A percentile compares a stretch with the other conserved stretches of the same genome.
Conservation (phyloP, 306 rosid species). For the Geum urbanum region DNA sequence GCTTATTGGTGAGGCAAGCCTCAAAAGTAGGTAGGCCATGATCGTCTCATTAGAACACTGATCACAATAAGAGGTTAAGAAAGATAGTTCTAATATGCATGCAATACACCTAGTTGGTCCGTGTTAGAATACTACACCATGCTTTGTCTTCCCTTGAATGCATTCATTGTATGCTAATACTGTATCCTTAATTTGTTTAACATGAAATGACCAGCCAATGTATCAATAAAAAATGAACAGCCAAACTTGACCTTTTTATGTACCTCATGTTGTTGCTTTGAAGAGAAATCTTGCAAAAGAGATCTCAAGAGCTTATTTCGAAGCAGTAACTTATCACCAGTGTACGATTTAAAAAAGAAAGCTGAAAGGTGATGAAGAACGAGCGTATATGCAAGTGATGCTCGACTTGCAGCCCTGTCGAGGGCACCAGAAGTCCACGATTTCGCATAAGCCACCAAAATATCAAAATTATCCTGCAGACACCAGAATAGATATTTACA, state of each 20-base stretch:
- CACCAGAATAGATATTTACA: constrained; percentile 9
- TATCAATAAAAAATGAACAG: too few relatives aligned
- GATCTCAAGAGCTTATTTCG: constrained; percentile 67
- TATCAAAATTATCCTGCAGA: constrained; percentile 60
- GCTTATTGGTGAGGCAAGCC: neutral
- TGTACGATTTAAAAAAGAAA: constrained; percentile 46
- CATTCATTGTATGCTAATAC: neutral
- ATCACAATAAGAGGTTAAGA: neutral
- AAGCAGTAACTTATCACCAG: constrained; percentile 41
- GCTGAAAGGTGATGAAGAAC: constrained; percentile 79
- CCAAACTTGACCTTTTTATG: neutral
- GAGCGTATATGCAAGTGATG: constrained; percentile 57
- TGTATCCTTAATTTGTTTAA: neutral
- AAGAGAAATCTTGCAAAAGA: constrained; percentile 66
- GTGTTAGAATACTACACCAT: neutral
- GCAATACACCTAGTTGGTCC: neutral
- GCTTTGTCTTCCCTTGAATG: neutral
- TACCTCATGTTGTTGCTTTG: constrained; percentile 75
- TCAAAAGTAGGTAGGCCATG: neutral
- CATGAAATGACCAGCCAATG: neutral
- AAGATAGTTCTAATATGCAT: neutral
- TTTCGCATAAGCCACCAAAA: constrained; percentile 75
- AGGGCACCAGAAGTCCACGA: constrained; percentile 89
- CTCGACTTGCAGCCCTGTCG: constrained; percentile 71
- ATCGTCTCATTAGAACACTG: neutral